Evolutionary conservation across 345 rosid genomes (phyloP).

Genomic region (Euphorbia pulcherrima): DNA sequence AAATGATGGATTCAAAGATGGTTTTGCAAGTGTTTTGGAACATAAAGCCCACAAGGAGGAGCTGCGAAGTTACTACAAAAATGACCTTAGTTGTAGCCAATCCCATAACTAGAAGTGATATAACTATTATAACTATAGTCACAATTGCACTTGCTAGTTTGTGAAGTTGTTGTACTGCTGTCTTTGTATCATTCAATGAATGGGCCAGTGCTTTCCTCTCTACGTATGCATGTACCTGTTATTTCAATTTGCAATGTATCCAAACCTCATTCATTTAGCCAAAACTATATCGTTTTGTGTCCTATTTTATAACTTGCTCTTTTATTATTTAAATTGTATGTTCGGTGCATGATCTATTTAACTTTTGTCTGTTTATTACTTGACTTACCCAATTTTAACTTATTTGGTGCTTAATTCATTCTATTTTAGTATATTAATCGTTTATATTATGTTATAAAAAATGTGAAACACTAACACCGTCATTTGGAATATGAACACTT

Average conservation of each 20-base stretch:
- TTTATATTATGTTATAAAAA: too few relatives aligned
- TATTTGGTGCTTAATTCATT: too few relatives aligned
- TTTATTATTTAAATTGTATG: too few relatives aligned
- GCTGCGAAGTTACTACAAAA: conserved; percentile 56
- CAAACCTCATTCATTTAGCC: too few relatives aligned
- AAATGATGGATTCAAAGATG: conserved; percentile 71
- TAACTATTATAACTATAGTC: conserved; percentile 41
- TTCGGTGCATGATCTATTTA: too few relatives aligned
- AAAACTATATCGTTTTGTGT: too few relatives aligned
- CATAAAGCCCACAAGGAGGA: conserved; percentile 68
- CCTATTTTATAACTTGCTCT: too few relatives aligned
- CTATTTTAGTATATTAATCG: too few relatives aligned
- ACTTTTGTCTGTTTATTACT: too few relatives aligned
- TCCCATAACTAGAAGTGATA: conserved; percentile 59
- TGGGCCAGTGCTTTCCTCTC: conserved; percentile 71
- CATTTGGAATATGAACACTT: too few relatives aligned
- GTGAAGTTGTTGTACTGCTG: conserved; percentile 75
- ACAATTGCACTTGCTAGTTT: conserved; percentile 65
- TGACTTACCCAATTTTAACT: too few relatives aligned
- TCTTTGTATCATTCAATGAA: conserved; percentile 70
- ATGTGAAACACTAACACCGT: too few relatives aligned
- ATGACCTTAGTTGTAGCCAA: conserved; percentile 56
- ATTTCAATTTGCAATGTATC: not conserved
- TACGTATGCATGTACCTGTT: conserved; percentile 57
- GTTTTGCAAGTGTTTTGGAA: conserved; percentile 84